A percentile compares a stretch with the other conserved stretches of the same genome.
These are phyloP conservation scores for Stephanocyclus meneghinianus DNA, from an alignment of 352 stramenopile genomes.

Conservation along the genomic window DNA sequence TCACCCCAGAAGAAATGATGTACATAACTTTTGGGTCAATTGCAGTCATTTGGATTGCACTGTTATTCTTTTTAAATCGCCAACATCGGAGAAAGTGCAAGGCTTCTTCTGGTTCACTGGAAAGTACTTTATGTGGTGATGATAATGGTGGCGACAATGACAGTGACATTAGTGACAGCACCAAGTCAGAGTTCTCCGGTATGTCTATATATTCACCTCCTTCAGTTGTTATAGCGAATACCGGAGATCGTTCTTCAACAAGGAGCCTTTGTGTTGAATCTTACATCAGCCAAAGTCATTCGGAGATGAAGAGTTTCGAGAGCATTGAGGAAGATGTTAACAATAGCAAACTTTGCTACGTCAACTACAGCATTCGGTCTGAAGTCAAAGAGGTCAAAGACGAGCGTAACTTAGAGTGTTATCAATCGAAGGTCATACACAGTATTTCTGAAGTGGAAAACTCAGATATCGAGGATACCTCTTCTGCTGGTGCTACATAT, in stretches of 20 bases:
- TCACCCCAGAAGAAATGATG: constrained; percentile 11
- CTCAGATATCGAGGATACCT: background rate
- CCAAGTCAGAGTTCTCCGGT: background rate
- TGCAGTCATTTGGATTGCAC: background rate
- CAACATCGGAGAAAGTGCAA: constrained; percentile 2
- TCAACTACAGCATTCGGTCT: background rate
- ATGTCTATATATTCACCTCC: background rate
- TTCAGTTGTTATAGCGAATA: background rate
- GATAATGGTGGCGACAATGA: background rate
- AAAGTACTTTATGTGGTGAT: background rate
- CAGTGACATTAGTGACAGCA: background rate
- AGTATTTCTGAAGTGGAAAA: constrained; percentile 6
- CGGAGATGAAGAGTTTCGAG: background rate
- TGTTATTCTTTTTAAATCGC: constrained; percentile 4
- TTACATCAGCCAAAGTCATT: background rate
- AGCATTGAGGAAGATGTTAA: constrained; percentile 1
- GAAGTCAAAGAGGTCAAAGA: background rate
- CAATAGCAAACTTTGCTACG: background rate
- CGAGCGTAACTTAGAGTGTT: background rate
- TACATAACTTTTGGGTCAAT: constrained; percentile 8
- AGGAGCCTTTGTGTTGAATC: background rate
- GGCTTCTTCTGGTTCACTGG: background rate
- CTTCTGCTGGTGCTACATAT: background rate
- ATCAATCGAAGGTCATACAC: background rate
- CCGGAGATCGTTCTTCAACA: background rate